Conservation (phyloP, 176 grass and related monocot species). For the Ensete ventricosum region DNA sequence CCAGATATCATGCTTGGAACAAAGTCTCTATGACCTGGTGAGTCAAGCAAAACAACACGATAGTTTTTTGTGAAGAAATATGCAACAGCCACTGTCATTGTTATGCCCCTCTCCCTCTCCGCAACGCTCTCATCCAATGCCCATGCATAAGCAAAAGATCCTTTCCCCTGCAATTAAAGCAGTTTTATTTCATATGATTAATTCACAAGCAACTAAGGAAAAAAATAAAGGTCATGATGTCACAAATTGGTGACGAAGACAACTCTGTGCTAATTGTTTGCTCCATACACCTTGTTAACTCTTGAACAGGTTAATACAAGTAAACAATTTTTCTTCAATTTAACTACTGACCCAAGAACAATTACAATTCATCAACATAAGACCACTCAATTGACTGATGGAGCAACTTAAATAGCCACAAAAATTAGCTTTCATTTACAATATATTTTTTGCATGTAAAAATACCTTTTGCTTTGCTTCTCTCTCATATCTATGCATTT, state of each 20-base stretch:
- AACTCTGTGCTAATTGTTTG: neutral
- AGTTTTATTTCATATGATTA: neutral
- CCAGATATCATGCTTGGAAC: constrained; percentile 91
- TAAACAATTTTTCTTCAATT: too few species aligned
- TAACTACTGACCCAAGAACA: neutral
- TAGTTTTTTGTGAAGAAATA: constrained; percentile 69
- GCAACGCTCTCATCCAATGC: constrained; percentile 69
- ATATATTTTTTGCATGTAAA: neutral
- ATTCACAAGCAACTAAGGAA: neutral
- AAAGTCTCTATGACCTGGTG: constrained; percentile 90
- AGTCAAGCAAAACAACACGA: constrained; percentile 64
- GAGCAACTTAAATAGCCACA: neutral
- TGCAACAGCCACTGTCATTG: constrained; percentile 67
- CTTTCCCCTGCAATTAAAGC: constrained; percentile 47
- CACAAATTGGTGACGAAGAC: too few species aligned
- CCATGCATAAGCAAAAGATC: constrained; percentile 91
- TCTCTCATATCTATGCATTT: constrained; percentile 95
- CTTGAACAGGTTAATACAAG: too few species aligned
- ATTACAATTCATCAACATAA: neutral
- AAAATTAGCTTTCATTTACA: neutral
- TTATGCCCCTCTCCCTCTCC: constrained; percentile 74
- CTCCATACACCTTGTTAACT: too few species aligned
- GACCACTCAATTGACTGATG: neutral
- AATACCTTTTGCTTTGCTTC: constrained; percentile 79
- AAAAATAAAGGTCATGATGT: neutral